Evolutionary conservation across 2,329 filamentous ascomycete genomes (phyloP).

Genomic region (Chaetomium sp.): DNA sequence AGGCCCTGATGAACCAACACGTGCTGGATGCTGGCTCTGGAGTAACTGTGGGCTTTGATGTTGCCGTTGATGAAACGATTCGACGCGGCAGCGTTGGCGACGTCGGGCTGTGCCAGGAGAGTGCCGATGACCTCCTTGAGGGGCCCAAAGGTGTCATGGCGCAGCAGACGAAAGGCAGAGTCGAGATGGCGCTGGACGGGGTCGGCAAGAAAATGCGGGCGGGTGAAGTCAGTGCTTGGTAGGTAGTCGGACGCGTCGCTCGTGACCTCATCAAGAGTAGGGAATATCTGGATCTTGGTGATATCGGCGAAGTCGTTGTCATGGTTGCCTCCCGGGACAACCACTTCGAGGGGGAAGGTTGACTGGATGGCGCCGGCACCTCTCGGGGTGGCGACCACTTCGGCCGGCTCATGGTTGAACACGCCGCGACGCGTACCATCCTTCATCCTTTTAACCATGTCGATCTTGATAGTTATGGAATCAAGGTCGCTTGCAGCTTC

Average conservation of each 20-base stretch:
- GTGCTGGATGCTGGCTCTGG: constrained; percentile 12
- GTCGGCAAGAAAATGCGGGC: constrained; percentile 43
- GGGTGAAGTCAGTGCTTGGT: constrained; percentile 42
- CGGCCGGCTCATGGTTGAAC: not conserved
- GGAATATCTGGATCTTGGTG: constrained; percentile 47
- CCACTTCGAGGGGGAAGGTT: constrained; percentile 43
- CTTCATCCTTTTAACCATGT: constrained; percentile 19
- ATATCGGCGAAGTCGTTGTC: constrained; percentile 51
- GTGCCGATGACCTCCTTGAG: constrained; percentile 27
- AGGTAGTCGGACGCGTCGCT: constrained; percentile 44
- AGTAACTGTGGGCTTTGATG: constrained; percentile 22
- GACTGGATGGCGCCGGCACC: not conserved
- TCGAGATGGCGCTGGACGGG: constrained; percentile 31
- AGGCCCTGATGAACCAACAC: constrained; percentile 19
- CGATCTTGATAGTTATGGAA: not conserved
- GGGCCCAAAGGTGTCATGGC: constrained; percentile 29
- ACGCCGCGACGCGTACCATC: constrained; percentile 7
- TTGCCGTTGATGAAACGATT: constrained; percentile 9
- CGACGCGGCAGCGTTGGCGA: not conserved
- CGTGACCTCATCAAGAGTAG: constrained; percentile 47
- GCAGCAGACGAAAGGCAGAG: constrained; percentile 27
- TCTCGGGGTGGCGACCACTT: not conserved
- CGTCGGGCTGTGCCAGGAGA: not conserved
- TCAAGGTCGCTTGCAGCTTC: not conserved
- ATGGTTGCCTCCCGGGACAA: constrained; percentile 39